Base-by-base conservation (phyloP, 345 rosid genomes). In the Syzygium oleosum region DNA sequence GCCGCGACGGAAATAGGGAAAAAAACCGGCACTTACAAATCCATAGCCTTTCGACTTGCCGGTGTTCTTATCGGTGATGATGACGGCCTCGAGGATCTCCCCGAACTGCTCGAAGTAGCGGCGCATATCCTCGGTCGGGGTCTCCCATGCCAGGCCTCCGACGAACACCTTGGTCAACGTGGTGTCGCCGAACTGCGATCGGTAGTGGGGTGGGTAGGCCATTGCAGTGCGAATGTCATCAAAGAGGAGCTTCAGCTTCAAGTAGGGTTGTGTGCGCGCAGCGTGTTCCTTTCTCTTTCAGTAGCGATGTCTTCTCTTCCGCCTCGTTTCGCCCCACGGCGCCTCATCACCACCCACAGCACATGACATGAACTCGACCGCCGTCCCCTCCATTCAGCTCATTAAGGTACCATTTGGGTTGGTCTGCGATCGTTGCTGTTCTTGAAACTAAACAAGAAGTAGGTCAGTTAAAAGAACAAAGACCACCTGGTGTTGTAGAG, bases 81-180 rank as follows among this genome's bases (percentile, higher is more conserved):
- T 94, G 89, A 96, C 99, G 68, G 99, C 98, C 92, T 97, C 99
- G 54, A 97, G 98, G 93, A 96, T 97, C 85, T 97, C 98, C 12
- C 99, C 99, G 63, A 97, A 97, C 91, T 93, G 97, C 86, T 95
- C 96, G 65, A 97, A 97, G 91, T 96, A 94, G 83, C 91, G 91
- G 29, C 94, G 95, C 98, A 97, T 93, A 88, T 95, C 97, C 51
- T 95, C 97, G 12, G 98, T 93, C 1, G 95, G 98, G 49, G 99
- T 96, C 93, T 97, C 99, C 99, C 99, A 97, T 27, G 99, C 98
- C 85, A 97, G 91, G 7, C 99, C 99, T 51, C 98, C 99, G 29
- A 97, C 97, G 73, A 97, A 97, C 83, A 97, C 96, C 91, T 97
- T 97, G 31, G 98, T 96, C 59, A 92, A 86, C 34, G 98, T 97